Evolutionary conservation across 2,329 filamentous ascomycete genomes (phyloP).

Genomic region (Colletotrichum truncatum): DNA sequence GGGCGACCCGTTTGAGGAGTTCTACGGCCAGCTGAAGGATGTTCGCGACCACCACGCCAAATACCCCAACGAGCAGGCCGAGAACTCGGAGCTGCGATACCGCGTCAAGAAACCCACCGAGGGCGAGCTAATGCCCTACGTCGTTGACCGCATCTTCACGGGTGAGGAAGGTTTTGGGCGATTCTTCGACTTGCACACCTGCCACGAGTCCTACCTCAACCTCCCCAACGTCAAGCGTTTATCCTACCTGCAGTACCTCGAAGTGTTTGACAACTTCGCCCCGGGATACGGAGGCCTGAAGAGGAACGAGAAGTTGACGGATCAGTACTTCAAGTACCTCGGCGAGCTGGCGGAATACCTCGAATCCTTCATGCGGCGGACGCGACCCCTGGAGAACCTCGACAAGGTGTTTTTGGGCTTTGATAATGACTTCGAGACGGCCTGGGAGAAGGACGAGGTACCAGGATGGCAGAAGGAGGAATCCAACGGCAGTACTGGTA

Average conservation of each 20-base stretch:
- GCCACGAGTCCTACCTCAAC: slow-evolving; percentile 91
- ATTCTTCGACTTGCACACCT: slow-evolving; percentile 86
- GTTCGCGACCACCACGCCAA: slow-evolving; percentile 89
- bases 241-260: slow-evolving; percentile 92
- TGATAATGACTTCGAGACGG: slow-evolving; percentile 83
- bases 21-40: slow-evolving; percentile 83
- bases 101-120: slow-evolving; percentile 72
- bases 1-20: slow-evolving; percentile 88
- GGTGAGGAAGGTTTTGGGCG: slow-evolving; percentile 94
- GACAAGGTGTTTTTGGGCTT: slow-evolving; percentile 80
- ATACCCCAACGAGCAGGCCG: slow-evolving; percentile 93
- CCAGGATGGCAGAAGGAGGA: slow-evolving; percentile 78
- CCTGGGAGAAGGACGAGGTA: slow-evolving; percentile 84
- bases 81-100: slow-evolving; percentile 94
- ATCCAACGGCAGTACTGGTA: slow-evolving; percentile 45
- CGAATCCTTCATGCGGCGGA: slow-evolving; percentile 87
- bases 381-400: slow-evolving; percentile 85
- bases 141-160: slow-evolving; percentile 92
- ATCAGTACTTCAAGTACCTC: slow-evolving; percentile 92
- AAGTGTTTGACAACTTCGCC: slow-evolving; percentile 87
- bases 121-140: slow-evolving; percentile 69
- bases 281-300: slow-evolving; percentile 79
- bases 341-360: slow-evolving; percentile 83
- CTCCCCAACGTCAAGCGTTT: slow-evolving; percentile 85
- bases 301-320: slow-evolving; percentile 85